Conservation (phyloP, 495 filamentous ascomycete species). For the Daldinia bambusicola region DNA sequence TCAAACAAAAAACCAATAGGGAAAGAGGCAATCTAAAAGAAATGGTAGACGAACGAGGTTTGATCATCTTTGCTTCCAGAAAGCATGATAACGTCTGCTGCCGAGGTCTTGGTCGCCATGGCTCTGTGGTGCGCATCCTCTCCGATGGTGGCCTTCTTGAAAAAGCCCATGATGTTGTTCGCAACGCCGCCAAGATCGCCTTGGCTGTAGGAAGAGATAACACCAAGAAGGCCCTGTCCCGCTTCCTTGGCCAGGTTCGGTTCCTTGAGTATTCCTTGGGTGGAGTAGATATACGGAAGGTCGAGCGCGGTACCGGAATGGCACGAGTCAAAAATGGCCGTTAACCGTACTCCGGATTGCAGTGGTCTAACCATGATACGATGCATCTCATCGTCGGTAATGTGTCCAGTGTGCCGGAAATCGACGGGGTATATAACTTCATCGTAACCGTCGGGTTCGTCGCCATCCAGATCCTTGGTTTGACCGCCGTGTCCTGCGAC, state of each 20-base stretch:
- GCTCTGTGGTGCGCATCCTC: conserved; percentile 83
- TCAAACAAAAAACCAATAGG: conserved; percentile 31
- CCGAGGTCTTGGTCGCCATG: conserved; percentile 89
- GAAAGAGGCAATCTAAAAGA: conserved; percentile 45
- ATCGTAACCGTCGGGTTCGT: conserved; percentile 95
- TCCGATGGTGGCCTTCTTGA: conserved; percentile 91
- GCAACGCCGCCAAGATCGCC: conserved; percentile 89
- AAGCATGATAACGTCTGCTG: conserved; percentile 98
- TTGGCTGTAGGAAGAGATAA: conserved; percentile 87
- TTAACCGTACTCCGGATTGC: conserved; percentile 85
- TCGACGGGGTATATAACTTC: conserved; percentile 99
- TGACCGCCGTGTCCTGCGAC: conserved; percentile 89
- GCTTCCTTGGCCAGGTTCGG: conserved; percentile 98
- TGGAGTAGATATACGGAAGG: conserved; percentile 97
- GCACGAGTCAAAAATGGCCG: conserved; percentile 99
- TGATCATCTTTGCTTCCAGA: conserved; percentile 96
- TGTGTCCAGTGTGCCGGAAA: conserved; percentile 88
- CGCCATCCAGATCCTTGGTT: conserved; percentile 93
- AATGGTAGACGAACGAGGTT: conserved; percentile 78
- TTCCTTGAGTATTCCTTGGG: conserved; percentile 94
- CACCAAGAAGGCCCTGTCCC: conserved; percentile 88
- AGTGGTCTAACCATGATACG: conserved; percentile 92
- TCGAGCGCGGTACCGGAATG: conserved; percentile 97
- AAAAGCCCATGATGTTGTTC: conserved; percentile 81
- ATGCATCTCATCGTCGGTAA: conserved; percentile 99